Percentiles rank a stretch among this genome's conserved stretches.
These are phyloP conservation scores for Waltiozyma sp. DNA, from an alignment of 1,139 yeast species.

Conservation along the genomic window DNA sequence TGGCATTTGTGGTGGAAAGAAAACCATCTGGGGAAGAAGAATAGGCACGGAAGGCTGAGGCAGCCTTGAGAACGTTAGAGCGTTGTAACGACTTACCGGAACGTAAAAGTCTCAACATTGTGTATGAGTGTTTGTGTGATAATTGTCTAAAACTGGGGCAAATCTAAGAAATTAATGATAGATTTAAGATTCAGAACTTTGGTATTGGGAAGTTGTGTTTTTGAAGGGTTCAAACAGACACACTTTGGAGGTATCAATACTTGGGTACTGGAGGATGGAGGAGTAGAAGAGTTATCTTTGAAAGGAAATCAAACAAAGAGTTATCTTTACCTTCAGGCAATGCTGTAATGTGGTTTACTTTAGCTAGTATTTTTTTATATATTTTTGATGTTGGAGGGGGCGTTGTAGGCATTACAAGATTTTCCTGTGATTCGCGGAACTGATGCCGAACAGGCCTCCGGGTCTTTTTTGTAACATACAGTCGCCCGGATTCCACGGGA, in stretches of 20 bases:
- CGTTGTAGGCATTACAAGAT: too few species aligned
- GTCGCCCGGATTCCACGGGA: not conserved
- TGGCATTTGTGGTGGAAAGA: slow-evolving; percentile 76
- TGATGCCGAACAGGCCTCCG: not conserved
- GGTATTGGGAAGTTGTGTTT: not conserved
- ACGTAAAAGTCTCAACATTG: slow-evolving; percentile 17
- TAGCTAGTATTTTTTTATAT: too few species aligned
- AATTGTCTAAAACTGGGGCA: not conserved
- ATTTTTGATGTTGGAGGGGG: not conserved
- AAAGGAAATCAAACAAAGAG: not conserved
- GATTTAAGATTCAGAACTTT: not conserved
- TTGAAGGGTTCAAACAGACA: not conserved
- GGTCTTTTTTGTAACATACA: not conserved
- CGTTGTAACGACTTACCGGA: slow-evolving; percentile 13
- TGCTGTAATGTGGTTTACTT: too few species aligned
- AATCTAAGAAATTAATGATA: not conserved
- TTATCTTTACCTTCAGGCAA: too few species aligned
- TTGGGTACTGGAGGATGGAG: not conserved
- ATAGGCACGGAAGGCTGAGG: slow-evolving; percentile 11
- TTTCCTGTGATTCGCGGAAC: not conserved
- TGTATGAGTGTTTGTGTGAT: not conserved
- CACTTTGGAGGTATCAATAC: not conserved
- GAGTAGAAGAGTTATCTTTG: not conserved
- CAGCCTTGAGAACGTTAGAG: slow-evolving; percentile 10
- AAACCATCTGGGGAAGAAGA: slow-evolving; percentile 45